Evolutionary conservation across 352 stramenopile genomes (phyloP).

Genomic region (Phytophthora crassamura): DNA sequence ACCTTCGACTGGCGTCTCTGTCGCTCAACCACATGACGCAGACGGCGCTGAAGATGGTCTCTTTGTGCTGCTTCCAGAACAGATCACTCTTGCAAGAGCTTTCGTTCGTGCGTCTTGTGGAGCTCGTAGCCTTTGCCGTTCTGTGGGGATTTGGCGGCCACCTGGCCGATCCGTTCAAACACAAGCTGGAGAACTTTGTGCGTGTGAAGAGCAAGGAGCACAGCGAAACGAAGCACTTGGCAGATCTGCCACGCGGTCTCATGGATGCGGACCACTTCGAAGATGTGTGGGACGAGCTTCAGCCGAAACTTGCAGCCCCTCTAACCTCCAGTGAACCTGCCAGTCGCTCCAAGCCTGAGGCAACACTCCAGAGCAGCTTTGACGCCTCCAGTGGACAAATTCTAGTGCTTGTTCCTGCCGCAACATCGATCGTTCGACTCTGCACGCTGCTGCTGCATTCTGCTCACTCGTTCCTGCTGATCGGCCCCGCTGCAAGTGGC

Average conservation of each 20-base stretch:
- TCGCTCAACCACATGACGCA: constrained; percentile 55
- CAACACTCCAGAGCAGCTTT: constrained; percentile 25
- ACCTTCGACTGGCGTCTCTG: constrained; percentile 40
- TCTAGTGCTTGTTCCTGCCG: constrained; percentile 41
- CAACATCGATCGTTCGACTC: constrained; percentile 40
- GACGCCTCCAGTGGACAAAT: constrained; percentile 41
- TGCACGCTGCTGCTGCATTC: constrained; percentile 46
- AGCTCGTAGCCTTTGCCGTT: constrained; percentile 53
- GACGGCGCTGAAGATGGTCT: constrained; percentile 42
- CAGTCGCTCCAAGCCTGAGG: constrained; percentile 2
- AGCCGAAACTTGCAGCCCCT: constrained; percentile 3
- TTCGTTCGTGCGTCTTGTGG: constrained; percentile 29
- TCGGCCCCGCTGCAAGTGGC: constrained; percentile 48
- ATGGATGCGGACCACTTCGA: constrained; percentile 48
- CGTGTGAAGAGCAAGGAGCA: constrained; percentile 47
- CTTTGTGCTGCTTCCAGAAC: constrained; percentile 45
- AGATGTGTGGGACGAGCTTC: constrained; percentile 47
- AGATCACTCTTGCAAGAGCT: constrained; percentile 45
- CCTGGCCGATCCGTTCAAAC: constrained; percentile 39
- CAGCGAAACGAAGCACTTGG: constrained; percentile 41
- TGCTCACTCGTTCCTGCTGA: constrained; percentile 52
- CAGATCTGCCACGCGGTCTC: constrained; percentile 37
- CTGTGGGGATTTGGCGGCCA: constrained; percentile 62
- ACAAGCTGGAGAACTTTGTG: constrained; percentile 61
- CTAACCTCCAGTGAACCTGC: background rate